Evolutionary conservation across 2,329 filamentous ascomycete genomes (phyloP).

Genomic region (Botrytis hyacinthi): DNA sequence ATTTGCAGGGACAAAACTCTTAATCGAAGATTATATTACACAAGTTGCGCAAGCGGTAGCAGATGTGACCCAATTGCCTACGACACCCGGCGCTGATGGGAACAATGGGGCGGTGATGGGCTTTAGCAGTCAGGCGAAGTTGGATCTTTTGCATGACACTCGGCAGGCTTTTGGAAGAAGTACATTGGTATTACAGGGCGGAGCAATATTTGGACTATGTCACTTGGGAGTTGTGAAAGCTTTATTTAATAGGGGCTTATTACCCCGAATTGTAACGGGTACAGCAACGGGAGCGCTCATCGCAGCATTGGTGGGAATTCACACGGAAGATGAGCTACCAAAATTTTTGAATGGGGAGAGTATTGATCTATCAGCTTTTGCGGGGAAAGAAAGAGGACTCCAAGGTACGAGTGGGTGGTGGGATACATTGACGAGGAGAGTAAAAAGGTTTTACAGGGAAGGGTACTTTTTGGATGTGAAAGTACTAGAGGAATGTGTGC

Average conservation of each 20-base stretch:
- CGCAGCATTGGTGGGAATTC: conserved; percentile 81
- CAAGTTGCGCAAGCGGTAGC: conserved; percentile 79
- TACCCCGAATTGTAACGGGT: conserved; percentile 88
- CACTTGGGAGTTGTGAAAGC: conserved; percentile 90
- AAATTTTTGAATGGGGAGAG: conserved; percentile 72
- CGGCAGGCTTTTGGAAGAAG: conserved; percentile 85
- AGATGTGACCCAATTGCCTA: conserved; percentile 68
- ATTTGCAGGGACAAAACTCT: conserved; percentile 82
- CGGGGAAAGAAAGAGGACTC: conserved; percentile 40
- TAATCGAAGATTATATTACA: conserved; percentile 88
- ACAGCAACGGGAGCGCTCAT: conserved; percentile 89
- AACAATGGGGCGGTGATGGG: conserved; percentile 42
- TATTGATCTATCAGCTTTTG: conserved; percentile 81
- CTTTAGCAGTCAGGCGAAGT: conserved; percentile 54
- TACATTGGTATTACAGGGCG: conserved; percentile 82
- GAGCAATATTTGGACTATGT: conserved; percentile 86
- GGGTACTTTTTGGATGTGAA: conserved; percentile 82
- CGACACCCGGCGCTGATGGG: conserved; percentile 46
- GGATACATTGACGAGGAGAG: conserved; percentile 63
- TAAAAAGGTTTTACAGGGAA: conserved; percentile 67
- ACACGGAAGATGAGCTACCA: conserved; percentile 81
- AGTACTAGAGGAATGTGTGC: conserved; percentile 79
- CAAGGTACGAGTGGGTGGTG: conserved; percentile 39
- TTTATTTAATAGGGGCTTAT: conserved; percentile 72
- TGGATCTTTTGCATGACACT: conserved; percentile 83